Conservation (phyloP, 2,329 filamentous ascomycete species). For the Orbilia ellipsospora region DNA sequence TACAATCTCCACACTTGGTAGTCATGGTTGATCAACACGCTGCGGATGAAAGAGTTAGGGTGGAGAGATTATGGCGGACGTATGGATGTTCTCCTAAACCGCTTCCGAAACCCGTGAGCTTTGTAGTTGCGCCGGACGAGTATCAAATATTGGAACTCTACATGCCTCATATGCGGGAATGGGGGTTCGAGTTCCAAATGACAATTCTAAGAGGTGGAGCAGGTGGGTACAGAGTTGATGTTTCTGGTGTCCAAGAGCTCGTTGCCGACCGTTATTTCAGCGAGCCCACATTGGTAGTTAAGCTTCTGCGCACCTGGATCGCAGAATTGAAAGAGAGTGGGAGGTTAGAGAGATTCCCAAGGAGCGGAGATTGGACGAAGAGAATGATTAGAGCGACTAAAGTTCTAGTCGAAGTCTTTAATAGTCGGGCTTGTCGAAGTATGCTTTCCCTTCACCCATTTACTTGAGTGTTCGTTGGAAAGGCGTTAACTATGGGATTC, state of each 20-base stretch:
- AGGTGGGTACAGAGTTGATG: slow-evolving; percentile 40
- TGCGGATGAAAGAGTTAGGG: slow-evolving; percentile 84
- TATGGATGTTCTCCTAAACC: slow-evolving; percentile 64
- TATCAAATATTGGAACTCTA: slow-evolving; percentile 69
- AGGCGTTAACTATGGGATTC: not conserved
- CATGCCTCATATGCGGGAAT: slow-evolving; percentile 71
- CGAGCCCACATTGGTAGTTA: slow-evolving; percentile 77
- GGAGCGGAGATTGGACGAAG: slow-evolving; percentile 41
- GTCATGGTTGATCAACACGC: slow-evolving; percentile 93
- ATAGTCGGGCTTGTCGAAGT: slow-evolving; percentile 65
- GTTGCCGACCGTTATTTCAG: slow-evolving; percentile 80
- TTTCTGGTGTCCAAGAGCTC: slow-evolving; percentile 73
- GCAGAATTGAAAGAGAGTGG: slow-evolving; percentile 72
- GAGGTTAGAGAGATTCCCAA: not conserved
- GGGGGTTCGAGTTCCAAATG: slow-evolving; percentile 75
- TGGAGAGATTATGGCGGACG: slow-evolving; percentile 76
- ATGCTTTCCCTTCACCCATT: slow-evolving; percentile 61
- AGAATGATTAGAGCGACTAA: slow-evolving; percentile 18
- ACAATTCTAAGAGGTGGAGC: not conserved
- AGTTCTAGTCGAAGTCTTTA: slow-evolving; percentile 8
- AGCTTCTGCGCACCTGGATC: slow-evolving; percentile 78
- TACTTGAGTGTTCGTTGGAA: not conserved
- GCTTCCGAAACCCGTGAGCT: slow-evolving; percentile 70
- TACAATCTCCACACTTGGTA: slow-evolving; percentile 64
- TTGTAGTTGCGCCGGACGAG: slow-evolving; percentile 74